Evolutionary conservation across 495 filamentous ascomycete genomes (phyloP).

Genomic region (Tuber indicum): DNA sequence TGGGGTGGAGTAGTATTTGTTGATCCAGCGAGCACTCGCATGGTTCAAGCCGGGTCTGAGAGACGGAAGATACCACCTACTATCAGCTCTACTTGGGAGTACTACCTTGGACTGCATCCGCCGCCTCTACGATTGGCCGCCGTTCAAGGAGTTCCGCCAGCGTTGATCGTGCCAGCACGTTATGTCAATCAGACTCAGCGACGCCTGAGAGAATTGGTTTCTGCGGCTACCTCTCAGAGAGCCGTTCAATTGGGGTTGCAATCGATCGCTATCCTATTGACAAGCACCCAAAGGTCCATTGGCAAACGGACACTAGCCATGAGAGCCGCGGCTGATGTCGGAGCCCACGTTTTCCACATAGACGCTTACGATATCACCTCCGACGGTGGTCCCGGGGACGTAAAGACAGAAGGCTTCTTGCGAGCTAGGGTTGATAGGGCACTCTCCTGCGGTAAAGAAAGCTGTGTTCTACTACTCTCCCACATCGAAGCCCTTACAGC

Average conservation of each 20-base stretch:
- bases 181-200: slow-evolving; percentile 64
- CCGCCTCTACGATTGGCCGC: slow-evolving; percentile 47
- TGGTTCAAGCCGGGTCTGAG: slow-evolving; percentile 79
- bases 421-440: slow-evolving; percentile 82
- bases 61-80: slow-evolving; percentile 69
- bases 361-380: slow-evolving; percentile 90
- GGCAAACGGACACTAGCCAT: slow-evolving; percentile 73
- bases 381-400: slow-evolving; percentile 79
- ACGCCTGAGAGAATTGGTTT: slow-evolving; percentile 74
- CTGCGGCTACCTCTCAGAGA: slow-evolving; percentile 78
- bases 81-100: slow-evolving; percentile 69
- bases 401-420: slow-evolving; percentile 85
- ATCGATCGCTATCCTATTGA: slow-evolving; percentile 76
- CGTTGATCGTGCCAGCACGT: slow-evolving; percentile 43
- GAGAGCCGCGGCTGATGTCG: slow-evolving; percentile 77
- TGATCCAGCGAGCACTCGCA: slow-evolving; percentile 73
- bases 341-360: slow-evolving; percentile 80
- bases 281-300: slow-evolving; percentile 84
- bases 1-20: slow-evolving; percentile 83
- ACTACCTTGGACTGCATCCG: slow-evolving; percentile 70
- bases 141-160: slow-evolving; percentile 48
- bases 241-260: slow-evolving; percentile 81
- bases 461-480: slow-evolving; percentile 71
- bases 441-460: slow-evolving; percentile 75
- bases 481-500: slow-evolving; percentile 88